These are phyloP conservation scores for Acanthamoeba healyi DNA, from an alignment of 208 protist genomes.

Conservation along the genomic window DNA sequence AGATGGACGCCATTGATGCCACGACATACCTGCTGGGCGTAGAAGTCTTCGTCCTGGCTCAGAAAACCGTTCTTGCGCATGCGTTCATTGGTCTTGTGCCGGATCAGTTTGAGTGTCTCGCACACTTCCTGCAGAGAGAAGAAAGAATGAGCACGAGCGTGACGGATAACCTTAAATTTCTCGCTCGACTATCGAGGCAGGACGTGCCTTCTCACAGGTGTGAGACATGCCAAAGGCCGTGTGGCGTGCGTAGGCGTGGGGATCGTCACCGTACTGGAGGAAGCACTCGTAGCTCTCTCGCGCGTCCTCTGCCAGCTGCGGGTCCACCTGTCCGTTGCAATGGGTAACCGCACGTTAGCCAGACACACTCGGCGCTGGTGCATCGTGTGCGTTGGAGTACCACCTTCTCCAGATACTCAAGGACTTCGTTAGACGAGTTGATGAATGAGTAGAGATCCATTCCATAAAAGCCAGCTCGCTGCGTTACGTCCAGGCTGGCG, in stretches of 20 bases:
- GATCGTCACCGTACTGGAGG: conserved; percentile 31
- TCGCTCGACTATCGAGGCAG: no score
- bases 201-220: neutral
- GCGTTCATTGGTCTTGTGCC: neutral
- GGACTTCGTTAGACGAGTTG: conserved; percentile 35
- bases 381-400: no score
- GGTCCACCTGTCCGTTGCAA: no score
- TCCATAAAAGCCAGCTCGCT: conserved; percentile 72
- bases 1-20: neutral
- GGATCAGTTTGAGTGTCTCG: neutral
- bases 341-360: no score
- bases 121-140: neutral
- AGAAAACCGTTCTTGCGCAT: neutral
- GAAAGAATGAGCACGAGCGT: neutral
- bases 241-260: conserved; percentile 46
- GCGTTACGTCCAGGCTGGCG: neutral
- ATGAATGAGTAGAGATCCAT: conserved; percentile 73
- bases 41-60: conserved; percentile 30
- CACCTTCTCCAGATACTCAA: conserved; percentile 72
- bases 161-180: no score
- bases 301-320: neutral
- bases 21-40: neutral
- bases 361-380: no score
- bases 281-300: conserved; percentile 27
- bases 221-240: conserved; percentile 16